These are phyloP conservation scores for Penicillium lagena DNA, from an alignment of 495 filamentous ascomycete species.

Conservation along the genomic window DNA sequence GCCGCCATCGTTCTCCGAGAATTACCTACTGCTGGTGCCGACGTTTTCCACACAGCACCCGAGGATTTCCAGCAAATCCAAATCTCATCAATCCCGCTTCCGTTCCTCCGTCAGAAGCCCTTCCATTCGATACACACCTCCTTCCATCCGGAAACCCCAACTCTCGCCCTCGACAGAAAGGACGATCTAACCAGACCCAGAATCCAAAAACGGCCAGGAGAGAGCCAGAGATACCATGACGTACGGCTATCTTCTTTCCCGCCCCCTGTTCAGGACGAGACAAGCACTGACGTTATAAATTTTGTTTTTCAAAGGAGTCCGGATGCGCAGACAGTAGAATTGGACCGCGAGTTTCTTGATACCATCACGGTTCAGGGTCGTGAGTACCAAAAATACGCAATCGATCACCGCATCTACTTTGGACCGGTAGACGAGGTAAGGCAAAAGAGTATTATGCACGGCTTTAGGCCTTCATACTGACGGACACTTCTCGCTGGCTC, in stretches of 20 bases:
- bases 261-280: conserved; percentile 2
- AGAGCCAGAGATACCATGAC: conserved; percentile 22
- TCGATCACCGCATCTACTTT: conserved; percentile 69
- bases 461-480: too few relatives aligned
- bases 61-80: conserved; percentile 18
- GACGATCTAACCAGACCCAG: conserved; percentile 6
- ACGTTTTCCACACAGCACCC: conserved; percentile 9
- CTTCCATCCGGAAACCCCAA: conserved; percentile 9
- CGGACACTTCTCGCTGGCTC: neutral
- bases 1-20: conserved; percentile 15
- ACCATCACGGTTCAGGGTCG: conserved; percentile 61
- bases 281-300: conserved; percentile 11
- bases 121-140: conserved; percentile 8
- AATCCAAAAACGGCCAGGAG: neutral
- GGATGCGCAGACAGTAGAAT: conserved; percentile 42
- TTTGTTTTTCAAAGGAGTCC: conserved; percentile 32
- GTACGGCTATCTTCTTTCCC: conserved; percentile 15
- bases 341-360: conserved; percentile 56
- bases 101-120: neutral
- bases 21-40: conserved; percentile 12
- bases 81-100: conserved; percentile 6
- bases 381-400: conserved; percentile 65
- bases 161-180: conserved; percentile 13
- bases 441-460: too few relatives aligned
- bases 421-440: conserved; percentile 81